Evolutionary conservation across 805 yeast species (phyloP).

Genomic region (Starmerella cellae): DNA sequence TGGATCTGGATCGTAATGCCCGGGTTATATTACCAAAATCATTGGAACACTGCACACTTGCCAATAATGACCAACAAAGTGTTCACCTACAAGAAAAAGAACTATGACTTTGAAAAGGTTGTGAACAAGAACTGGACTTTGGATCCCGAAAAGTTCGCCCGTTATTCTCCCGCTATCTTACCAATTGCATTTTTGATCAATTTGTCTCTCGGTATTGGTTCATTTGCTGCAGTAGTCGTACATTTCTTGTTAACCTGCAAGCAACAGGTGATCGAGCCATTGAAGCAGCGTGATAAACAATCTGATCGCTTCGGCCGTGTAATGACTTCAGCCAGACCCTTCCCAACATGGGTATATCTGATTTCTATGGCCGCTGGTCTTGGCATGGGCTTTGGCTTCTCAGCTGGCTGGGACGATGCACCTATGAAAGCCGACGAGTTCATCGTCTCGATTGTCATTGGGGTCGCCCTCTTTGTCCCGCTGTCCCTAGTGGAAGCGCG

Average conservation of each 20-base stretch:
- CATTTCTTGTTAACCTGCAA: constrained; percentile 45
- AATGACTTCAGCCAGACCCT: constrained; percentile 43
- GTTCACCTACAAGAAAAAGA: constrained; percentile 38
- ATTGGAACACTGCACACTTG: constrained; percentile 45
- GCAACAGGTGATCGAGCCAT: constrained; percentile 37
- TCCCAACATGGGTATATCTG: constrained; percentile 51
- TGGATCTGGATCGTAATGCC: constrained; percentile 32
- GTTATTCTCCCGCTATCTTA: constrained; percentile 52
- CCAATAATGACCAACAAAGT: constrained; percentile 40
- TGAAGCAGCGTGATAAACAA: constrained; percentile 25
- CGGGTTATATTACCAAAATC: constrained; percentile 38
- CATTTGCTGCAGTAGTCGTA: constrained; percentile 46
- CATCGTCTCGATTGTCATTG: constrained; percentile 39
- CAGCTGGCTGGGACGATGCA: constrained; percentile 27
- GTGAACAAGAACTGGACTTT: constrained; percentile 35
- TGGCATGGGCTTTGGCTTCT: constrained; percentile 17
- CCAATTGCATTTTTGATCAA: constrained; percentile 47
- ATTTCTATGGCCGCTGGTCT: constrained; percentile 28
- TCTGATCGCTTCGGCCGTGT: constrained; percentile 42
- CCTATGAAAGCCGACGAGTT: constrained; percentile 37
- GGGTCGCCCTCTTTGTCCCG: constrained; percentile 45
- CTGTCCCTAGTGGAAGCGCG: constrained; percentile 49
- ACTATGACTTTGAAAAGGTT: constrained; percentile 41
- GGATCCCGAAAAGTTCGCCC: constrained; percentile 37
- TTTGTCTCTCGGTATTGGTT: constrained; percentile 50